phyloP scores from a whole-genome alignment of 73 alveolate genomes.

The Paramecium sonneborni region DNA sequence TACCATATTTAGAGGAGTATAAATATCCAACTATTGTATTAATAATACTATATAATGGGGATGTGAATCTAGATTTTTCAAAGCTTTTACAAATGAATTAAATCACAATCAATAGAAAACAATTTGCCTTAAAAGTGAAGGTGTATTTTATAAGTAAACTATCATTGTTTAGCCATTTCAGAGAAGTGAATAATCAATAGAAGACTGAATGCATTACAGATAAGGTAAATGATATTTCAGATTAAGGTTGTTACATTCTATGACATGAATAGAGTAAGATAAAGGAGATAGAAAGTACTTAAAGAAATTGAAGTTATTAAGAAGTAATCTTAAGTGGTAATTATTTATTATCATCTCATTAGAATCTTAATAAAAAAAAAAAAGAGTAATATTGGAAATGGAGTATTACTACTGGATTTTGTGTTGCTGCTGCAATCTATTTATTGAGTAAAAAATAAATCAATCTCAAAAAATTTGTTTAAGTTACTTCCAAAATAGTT shows the following conservation, averaged over 20 bases:
- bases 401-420: constrained; percentile 12
- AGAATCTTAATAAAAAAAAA: neutral
- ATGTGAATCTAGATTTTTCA: constrained; percentile 22
- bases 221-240: neutral
- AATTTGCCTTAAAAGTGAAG: neutral
- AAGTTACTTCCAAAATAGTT: constrained; percentile 31
- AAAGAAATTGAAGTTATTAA: constrained; percentile 24
- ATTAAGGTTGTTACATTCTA: constrained; percentile 43
- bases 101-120: neutral
- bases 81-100: neutral
- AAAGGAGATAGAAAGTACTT: neutral
- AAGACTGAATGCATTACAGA: constrained; percentile 50
- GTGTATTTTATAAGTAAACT: constrained; percentile 6
- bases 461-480: neutral
- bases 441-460: constrained; percentile 22
- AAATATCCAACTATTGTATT: neutral
- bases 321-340: neutral
- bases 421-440: neutral
- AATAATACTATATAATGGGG: constrained; percentile 25
- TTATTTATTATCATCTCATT: neutral
- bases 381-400: neutral
- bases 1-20: constrained; percentile 37
- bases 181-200: constrained; percentile 8
- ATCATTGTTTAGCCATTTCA: constrained; percentile 19
- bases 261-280: constrained; percentile 53